These are phyloP conservation scores for Podaxis sp. DNA, from an alignment of 768 basidiomycete genomes.

Conservation along the genomic window DNA sequence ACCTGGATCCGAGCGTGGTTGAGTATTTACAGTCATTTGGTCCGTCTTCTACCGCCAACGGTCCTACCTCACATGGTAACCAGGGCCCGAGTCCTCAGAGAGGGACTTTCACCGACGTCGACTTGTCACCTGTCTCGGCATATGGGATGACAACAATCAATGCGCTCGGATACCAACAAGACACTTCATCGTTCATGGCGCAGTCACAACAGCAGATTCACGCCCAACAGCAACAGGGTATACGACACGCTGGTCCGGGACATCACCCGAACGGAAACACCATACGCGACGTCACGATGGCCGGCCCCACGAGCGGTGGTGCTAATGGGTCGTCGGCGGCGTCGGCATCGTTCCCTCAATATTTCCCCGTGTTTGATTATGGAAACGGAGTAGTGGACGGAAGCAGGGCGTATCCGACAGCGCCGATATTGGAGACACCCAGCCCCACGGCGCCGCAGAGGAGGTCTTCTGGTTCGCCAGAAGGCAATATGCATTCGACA, in stretches of 20 bases:
- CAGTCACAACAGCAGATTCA: conserved; percentile 26
- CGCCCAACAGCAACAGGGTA: conserved; percentile 20
- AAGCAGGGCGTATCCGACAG: conserved; percentile 9
- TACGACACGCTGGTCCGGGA: conserved; percentile 8
- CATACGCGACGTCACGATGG: conserved; percentile 9
- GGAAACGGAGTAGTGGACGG: conserved; percentile 28
- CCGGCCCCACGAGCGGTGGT: conserved; percentile 1
- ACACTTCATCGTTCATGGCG: conserved; percentile 28
- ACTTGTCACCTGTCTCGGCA: conserved; percentile 40
- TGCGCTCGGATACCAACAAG: conserved; percentile 28
- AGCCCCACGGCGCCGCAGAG: conserved; percentile 20
- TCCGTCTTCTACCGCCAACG: conserved; percentile 16
- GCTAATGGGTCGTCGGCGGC: background rate
- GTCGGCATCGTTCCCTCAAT: conserved; percentile 47
- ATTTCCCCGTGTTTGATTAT: conserved; percentile 77
- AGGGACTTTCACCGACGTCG: conserved; percentile 27
- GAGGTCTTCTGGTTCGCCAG: conserved; percentile 52
- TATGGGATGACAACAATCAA: conserved; percentile 40
- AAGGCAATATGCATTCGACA: conserved; percentile 55
- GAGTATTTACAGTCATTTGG: conserved; percentile 66
- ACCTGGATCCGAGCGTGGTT: conserved; percentile 58
- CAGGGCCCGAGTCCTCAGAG: conserved; percentile 13
- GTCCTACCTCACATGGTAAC: background rate
- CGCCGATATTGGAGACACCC: conserved; percentile 9
- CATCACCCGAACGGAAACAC: conserved; percentile 1